Evolutionary conservation across 257 asterid species (phyloP).

Genomic region (Jacaranda copaia): DNA sequence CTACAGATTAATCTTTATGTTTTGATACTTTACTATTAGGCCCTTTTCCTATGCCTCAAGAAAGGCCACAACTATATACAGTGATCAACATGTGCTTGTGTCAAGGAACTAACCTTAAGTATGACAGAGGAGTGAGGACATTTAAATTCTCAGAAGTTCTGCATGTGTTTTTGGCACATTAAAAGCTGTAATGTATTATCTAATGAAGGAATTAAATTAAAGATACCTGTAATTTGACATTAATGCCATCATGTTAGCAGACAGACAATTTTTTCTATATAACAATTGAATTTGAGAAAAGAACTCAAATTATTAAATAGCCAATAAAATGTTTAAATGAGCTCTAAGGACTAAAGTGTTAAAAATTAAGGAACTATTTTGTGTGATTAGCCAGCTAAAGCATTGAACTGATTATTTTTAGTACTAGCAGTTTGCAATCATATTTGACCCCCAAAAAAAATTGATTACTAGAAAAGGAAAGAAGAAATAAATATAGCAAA

Average conservation of each 20-base stretch:
- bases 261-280: neutral
- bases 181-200: neutral
- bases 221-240: constrained; percentile 3
- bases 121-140: neutral
- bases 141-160: neutral
- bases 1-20: neutral
- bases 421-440: neutral
- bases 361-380: neutral
- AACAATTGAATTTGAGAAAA: neutral
- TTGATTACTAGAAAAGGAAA: constrained; percentile 6
- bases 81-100: neutral
- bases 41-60: constrained; percentile 5
- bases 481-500: constrained; percentile 5
- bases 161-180: neutral
- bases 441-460: constrained; percentile 13
- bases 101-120: neutral
- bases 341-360: neutral
- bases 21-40: neutral
- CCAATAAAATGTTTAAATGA: constrained; percentile 8
- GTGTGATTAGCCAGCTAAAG: neutral
- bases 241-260: neutral
- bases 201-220: neutral
- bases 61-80: constrained; percentile 27
- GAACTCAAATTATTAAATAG: neutral
- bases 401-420: neutral